A percentile compares a stretch with the other conserved stretches of the same genome.
phyloP scores from a whole-genome alignment of 2,329 filamentous ascomycete genomes.

The Neoscytalidium dimidiatum region DNA sequence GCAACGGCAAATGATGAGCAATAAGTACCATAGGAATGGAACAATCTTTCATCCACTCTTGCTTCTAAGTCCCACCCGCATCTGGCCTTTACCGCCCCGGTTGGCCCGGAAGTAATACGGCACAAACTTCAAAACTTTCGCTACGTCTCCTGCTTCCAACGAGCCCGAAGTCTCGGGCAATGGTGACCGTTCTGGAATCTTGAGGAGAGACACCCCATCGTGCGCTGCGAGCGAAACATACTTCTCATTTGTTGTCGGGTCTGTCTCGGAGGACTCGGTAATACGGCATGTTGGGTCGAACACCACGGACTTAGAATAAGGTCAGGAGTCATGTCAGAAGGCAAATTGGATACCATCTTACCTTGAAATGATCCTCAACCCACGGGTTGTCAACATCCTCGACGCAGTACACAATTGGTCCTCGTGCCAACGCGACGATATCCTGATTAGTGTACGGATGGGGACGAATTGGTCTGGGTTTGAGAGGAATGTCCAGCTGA shows the following conservation, averaged over 20 bases:
- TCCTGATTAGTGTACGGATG: conserved; percentile 60
- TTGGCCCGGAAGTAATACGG: conserved; percentile 60
- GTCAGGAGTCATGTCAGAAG: conserved; percentile 25
- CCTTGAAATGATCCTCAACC: conserved; percentile 58
- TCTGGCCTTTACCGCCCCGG: conserved; percentile 55
- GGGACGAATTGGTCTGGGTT: conserved; percentile 52
- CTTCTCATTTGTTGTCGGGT: background rate
- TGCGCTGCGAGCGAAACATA: background rate
- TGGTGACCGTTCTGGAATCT: conserved; percentile 8
- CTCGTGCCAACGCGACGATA: conserved; percentile 57
- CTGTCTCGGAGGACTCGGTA: background rate
- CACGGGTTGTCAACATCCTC: conserved; percentile 61
- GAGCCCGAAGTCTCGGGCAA: background rate
- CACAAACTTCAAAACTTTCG: conserved; percentile 49
- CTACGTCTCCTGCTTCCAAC: background rate
- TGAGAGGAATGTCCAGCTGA: conserved; percentile 32
- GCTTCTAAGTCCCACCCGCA: conserved; percentile 48
- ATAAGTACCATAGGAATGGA: background rate
- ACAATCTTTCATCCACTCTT: background rate
- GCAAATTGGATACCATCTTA: background rate
- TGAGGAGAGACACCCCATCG: conserved; percentile 19
- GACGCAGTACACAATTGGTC: conserved; percentile 62
- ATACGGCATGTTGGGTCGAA: conserved; percentile 7
- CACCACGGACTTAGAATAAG: background rate
- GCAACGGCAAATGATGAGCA: conserved; percentile 39